Base-by-base conservation (phyloP, 257 asterid genomes). In the Nicotiana attenuata region DNA sequence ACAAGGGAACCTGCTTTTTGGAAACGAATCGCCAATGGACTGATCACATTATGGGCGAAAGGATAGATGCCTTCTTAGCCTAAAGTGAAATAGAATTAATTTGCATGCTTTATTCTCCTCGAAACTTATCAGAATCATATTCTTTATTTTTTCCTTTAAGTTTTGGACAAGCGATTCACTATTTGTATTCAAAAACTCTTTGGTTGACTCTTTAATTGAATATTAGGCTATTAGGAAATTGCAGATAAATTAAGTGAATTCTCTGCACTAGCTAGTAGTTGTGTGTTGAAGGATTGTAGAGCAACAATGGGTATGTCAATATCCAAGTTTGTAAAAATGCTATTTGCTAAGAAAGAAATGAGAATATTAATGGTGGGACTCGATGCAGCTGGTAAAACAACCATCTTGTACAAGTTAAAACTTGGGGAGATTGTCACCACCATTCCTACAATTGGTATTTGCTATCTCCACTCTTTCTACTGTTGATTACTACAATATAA, bases 321-420 rank as follows among this genome's bases (percentile, higher is more conserved):
- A 80, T 87, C 92, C 1, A 55, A 87, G 81, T 17, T 87, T 20
- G 75, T 84, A 41, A 87, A 84, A 67, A 80, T 78, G 88, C 84
- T 87, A 7, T 87, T 85, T 69, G 84, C 87, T 1, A 84, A 85
- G 82, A 86, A 81, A 68, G 90, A 89, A 76, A 89, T 89, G 89
- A 87, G 89, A 86, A 89, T 89, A 76, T 81, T 87, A 19, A 87
- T 89, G 92, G 90, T 87, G 14, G 92, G 92, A 41, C 90, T 89
- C 33, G 89, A 89, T 68, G 89, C 88, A 1, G 87, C 92, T 5
- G 92, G 92, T 31, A 89, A 89, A 81, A 87, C 92, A 10, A 89
- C 90, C 8, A 87, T 88, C 15, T 83, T 88, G 11, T 86, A 88
- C 90, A 88, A 89, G 86, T 82, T 89, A 50, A 86, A 88, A 81